phyloP scores from a whole-genome alignment of 1,284 basidiomycete species.

The Fomitopsis betulina region DNA sequence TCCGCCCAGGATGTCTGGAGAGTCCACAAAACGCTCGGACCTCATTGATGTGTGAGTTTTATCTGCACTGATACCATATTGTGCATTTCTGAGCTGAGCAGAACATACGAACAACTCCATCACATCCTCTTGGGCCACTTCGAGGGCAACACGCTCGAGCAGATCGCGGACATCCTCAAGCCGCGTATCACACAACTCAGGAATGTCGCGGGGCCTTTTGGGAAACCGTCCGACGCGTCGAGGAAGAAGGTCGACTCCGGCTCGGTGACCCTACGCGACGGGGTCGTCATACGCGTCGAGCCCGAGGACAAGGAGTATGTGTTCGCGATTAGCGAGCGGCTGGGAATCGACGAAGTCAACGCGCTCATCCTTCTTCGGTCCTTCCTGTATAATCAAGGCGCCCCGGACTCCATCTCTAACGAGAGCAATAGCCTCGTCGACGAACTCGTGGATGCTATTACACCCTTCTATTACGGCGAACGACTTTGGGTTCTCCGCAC shows the following conservation, averaged over 20 bases:
- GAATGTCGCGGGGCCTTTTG: conserved; percentile 56
- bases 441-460: conserved; percentile 67
- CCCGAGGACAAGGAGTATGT: conserved; percentile 65
- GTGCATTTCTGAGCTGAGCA: conserved; percentile 20
- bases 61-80: not conserved
- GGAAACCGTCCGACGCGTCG: conserved; percentile 62
- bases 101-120: conserved; percentile 66
- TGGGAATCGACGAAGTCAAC: conserved; percentile 74
- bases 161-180: conserved; percentile 52
- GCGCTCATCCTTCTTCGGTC: conserved; percentile 69
- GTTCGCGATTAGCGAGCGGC: conserved; percentile 62
- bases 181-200: conserved; percentile 54
- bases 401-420: conserved; percentile 46
- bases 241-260: conserved; percentile 62
- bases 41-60: conserved; percentile 51
- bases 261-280: conserved; percentile 60
- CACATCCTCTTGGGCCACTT: conserved; percentile 51
- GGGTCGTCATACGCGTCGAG: conserved; percentile 54
- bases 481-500: conserved; percentile 62
- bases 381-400: conserved; percentile 76
- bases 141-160: conserved; percentile 51
- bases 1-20: conserved; percentile 34
- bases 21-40: conserved; percentile 44
- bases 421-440: conserved; percentile 45
- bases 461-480: conserved; percentile 78